Base-by-base conservation (phyloP, 2,329 filamentous ascomycete species). In the Amylocarpus encephaloides region DNA sequence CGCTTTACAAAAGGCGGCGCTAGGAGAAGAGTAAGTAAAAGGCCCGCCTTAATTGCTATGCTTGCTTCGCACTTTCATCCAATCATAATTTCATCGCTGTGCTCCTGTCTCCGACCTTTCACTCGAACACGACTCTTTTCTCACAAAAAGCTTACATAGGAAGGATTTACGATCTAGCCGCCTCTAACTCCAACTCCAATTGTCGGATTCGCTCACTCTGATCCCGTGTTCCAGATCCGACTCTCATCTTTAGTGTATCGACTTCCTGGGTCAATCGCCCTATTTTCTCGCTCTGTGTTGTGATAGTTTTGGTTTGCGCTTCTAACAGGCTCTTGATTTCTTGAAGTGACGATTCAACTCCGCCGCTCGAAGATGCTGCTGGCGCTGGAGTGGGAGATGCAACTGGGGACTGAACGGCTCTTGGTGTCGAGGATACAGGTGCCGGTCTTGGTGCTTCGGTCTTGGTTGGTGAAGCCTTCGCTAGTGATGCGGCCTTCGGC, bases 291-390 rank as follows among this genome's bases (percentile, higher is more conserved):
- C 79, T 86, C 70, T 95, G 86, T n/a, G 79, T 75, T 54, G 75
- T 80, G 64, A 95, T 87, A 57, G 89, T 81, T 72, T 80, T 81
- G 49, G 80, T 88, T 70, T 95, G 90, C 56, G 79, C 77, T 66
- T 88, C 81, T 32, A 96, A 74, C 60, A 93, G 72, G 49, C 78
- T 73, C 70, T 88, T 92, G 70, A 95, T 93, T 62, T 91, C 79
- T 34, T 79, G 74, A 39, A 95, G 77, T 5, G 84, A 82, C 29
- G 80, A 73, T 61, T 85, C 81, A 11, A 88, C 76, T 19, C 67
- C 63, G 6, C 69, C 63, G 32, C 68, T 64, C 41, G 66, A 60
- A n/a, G 65, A 64, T 36, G 73, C 60, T n/a, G 70, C 63, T 33
- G 63, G 58, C 16, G 56, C 29, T 30, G 58, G 45, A 26, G 56